Evolutionary conservation across 805 yeast genomes (phyloP).

Genomic region (Yarrowia phangngaensis): DNA sequence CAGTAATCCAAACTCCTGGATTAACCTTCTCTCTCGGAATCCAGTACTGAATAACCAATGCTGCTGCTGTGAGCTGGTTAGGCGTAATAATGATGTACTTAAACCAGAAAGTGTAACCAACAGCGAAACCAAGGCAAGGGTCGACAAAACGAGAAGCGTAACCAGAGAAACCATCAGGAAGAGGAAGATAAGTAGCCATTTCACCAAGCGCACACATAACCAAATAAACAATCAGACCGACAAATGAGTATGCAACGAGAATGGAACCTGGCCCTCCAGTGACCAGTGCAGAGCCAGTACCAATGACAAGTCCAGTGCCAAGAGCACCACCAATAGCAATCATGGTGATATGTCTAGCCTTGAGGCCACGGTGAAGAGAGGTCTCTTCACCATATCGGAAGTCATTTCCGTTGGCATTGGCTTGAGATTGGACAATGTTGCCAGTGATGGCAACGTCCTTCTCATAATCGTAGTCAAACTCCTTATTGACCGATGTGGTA

Average conservation of each 20-base stretch:
- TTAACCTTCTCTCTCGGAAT: constrained; percentile 41
- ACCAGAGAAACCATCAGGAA: constrained; percentile 62
- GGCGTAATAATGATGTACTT: constrained; percentile 57
- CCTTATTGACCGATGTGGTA: constrained; percentile 22
- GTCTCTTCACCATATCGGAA: constrained; percentile 25
- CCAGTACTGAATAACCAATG: constrained; percentile 55
- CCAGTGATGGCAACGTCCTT: constrained; percentile 22
- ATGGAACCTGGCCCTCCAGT: constrained; percentile 60
- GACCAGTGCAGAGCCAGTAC: constrained; percentile 68
- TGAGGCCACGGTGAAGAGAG: constrained; percentile 39
- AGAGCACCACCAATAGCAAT: constrained; percentile 80
- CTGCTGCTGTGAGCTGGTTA: constrained; percentile 61
- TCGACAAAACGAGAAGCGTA: constrained; percentile 63
- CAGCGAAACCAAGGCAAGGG: constrained; percentile 63
- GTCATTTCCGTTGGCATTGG: constrained; percentile 22
- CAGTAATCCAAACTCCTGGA: constrained; percentile 52
- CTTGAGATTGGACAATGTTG: constrained; percentile 21
- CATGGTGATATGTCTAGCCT: constrained; percentile 63
- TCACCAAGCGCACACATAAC: constrained; percentile 69
- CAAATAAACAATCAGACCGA: constrained; percentile 67
- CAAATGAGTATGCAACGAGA: constrained; percentile 59
- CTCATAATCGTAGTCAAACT: constrained; percentile 24
- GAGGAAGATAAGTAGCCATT: constrained; percentile 62
- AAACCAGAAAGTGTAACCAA: constrained; percentile 61
- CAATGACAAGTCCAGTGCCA: constrained; percentile 76